Conservation (phyloP, 495 filamentous ascomycete species). For the Aspergillus funiculosus region DNA sequence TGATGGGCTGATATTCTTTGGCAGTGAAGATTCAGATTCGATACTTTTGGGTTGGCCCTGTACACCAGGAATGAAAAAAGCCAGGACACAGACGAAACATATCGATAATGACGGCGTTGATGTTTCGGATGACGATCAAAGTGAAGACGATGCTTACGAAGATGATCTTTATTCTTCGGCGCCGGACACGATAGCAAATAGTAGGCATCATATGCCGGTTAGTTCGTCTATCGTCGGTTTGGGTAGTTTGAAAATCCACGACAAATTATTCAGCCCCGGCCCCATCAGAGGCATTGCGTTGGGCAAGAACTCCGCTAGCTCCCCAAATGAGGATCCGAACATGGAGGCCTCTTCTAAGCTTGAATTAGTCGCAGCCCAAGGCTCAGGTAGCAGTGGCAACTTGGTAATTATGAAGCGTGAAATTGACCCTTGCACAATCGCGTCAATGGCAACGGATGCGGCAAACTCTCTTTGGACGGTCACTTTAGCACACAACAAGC, state of each 20-base stretch:
- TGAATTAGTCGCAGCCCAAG: conserved; percentile 66
- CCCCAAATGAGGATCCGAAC: neutral
- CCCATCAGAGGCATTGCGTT: conserved; percentile 69
- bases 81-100: conserved; percentile 45
- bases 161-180: conserved; percentile 65
- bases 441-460: conserved; percentile 40
- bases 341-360: conserved; percentile 47
- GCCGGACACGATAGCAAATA: conserved; percentile 24
- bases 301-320: conserved; percentile 38
- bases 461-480: conserved; percentile 36
- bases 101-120: conserved; percentile 41
- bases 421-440: conserved; percentile 62
- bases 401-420: conserved; percentile 69
- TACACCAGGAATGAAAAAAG: conserved; percentile 41
- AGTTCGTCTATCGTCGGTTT: conserved; percentile 41
- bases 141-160: conserved; percentile 61
- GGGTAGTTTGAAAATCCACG: conserved; percentile 70
- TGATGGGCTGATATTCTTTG: conserved; percentile 71
- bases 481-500: conserved; percentile 18
- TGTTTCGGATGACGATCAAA: conserved; percentile 46
- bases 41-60: conserved; percentile 72
- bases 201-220: conserved; percentile 14
- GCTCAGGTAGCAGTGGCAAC: conserved; percentile 61
- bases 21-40: conserved; percentile 80
- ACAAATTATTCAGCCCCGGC: conserved; percentile 67